A percentile compares a stretch with the other conserved stretches of the same genome.
These are phyloP conservation scores for Breviolum minutum DNA, from an alignment of 73 alveolate species.

Conservation along the genomic window DNA sequence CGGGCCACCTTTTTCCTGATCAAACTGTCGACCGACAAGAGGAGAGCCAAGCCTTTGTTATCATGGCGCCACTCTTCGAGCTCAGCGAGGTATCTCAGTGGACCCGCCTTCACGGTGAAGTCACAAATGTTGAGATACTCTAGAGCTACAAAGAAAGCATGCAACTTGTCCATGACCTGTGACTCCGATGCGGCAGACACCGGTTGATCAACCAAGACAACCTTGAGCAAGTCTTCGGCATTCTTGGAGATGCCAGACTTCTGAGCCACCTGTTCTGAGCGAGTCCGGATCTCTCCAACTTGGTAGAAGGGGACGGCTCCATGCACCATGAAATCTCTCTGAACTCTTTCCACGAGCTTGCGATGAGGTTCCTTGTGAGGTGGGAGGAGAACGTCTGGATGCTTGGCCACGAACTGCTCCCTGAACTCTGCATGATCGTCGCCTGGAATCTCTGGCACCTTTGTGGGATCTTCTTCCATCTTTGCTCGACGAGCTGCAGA, in stretches of 20 bases:
- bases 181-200: background rate
- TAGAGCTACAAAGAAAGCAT: too few species aligned
- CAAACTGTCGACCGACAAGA: conserved; percentile 1
- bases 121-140: conserved; percentile 22
- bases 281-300: conserved; percentile 62
- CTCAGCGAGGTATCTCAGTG: conserved; percentile 14
- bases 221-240: background rate
- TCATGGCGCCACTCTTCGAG: conserved; percentile 30
- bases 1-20: conserved; percentile 6
- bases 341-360: background rate
- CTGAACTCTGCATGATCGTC: conserved; percentile 24
- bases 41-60: background rate
- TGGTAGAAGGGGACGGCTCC: conserved; percentile 21
- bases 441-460: conserved; percentile 25
- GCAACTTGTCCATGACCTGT: background rate
- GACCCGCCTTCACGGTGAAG: conserved; percentile 1
- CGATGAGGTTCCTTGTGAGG: background rate
- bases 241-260: background rate
- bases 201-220: background rate
- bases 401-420: background rate
- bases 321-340: conserved; percentile 31
- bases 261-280: background rate
- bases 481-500: background rate
- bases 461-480: conserved; percentile 44
- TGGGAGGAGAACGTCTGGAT: conserved; percentile 8